phyloP scores from a whole-genome alignment of 169 alveolate species.

The Cryptosporidium felis region DNA sequence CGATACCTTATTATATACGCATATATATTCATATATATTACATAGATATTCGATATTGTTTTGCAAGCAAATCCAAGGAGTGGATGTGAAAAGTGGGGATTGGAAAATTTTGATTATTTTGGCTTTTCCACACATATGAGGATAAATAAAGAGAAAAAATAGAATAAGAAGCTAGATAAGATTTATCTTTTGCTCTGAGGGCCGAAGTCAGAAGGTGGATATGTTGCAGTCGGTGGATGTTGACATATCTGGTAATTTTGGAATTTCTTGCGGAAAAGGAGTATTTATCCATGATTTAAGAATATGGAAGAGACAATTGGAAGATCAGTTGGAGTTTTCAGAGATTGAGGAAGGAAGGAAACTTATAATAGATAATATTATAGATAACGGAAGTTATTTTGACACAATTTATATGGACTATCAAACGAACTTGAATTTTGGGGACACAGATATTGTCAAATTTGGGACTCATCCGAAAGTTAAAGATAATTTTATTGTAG shows the following conservation, averaged over 20 bases:
- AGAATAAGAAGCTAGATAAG: too few species aligned
- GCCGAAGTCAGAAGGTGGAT: too few species aligned
- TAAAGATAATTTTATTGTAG: background rate
- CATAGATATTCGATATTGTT: too few species aligned
- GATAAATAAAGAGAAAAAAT: too few species aligned
- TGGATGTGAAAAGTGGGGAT: too few species aligned
- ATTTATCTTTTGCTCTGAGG: too few species aligned
- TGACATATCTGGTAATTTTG: slow-evolving; percentile 22
- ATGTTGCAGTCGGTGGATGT: slow-evolving; percentile 33
- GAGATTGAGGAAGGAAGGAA: background rate
- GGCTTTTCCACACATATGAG: too few species aligned
- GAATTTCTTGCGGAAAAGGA: background rate
- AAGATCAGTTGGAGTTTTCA: background rate
- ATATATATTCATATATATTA: too few species aligned
- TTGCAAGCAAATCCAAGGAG: too few species aligned
- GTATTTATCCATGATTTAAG: background rate
- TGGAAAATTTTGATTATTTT: too few species aligned
- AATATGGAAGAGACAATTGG: background rate
- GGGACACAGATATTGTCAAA: background rate
- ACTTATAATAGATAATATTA: background rate
- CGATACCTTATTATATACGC: too few species aligned
- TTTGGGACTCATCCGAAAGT: slow-evolving; percentile 51
- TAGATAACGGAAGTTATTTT: background rate
- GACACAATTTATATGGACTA: slow-evolving; percentile 19
- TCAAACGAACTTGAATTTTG: background rate